Evolutionary conservation across 176 grass and related monocot species (phyloP).

Genomic region (Rhynchospora tenuis): DNA sequence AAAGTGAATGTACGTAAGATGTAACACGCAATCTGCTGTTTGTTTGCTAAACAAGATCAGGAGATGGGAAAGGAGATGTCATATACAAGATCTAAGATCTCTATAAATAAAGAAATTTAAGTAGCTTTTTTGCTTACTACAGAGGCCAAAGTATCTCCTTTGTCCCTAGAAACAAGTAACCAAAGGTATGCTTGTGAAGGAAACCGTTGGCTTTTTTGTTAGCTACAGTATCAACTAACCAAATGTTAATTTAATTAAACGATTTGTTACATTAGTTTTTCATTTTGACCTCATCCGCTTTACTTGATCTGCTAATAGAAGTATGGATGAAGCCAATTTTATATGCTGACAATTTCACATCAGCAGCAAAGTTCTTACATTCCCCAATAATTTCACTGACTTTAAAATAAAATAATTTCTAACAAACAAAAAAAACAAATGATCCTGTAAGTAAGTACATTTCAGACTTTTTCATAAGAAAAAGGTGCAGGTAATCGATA

Average conservation of each 20-base stretch:
- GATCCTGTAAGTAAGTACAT: not conserved
- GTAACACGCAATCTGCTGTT: not conserved
- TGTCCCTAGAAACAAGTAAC: conserved; percentile 4
- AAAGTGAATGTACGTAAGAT: not conserved
- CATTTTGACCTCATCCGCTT: not conserved
- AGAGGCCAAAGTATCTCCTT: conserved; percentile 8
- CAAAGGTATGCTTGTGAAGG: not conserved
- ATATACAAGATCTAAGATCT: conserved; percentile 1
- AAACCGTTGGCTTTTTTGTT: not conserved
- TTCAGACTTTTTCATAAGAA: not conserved
- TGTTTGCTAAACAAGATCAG: not conserved
- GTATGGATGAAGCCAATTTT: not conserved
- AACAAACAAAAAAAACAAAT: not conserved
- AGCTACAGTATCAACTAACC: too few relatives aligned
- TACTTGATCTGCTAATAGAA: not conserved
- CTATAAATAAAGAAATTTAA: not conserved
- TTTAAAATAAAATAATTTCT: not conserved
- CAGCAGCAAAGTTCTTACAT: not conserved
- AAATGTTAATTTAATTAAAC: not conserved
- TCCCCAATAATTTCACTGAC: not conserved
- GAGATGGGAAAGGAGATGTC: not conserved
- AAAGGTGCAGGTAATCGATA: not conserved
- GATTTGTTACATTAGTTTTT: not conserved
- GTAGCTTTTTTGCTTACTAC: not conserved
- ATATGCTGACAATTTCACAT: not conserved